A percentile compares a stretch with the other conserved stretches of the same genome.
Evolutionary conservation across 2,329 filamentous ascomycete species (phyloP).

Genomic region (Periglandula ipomoeae): DNA sequence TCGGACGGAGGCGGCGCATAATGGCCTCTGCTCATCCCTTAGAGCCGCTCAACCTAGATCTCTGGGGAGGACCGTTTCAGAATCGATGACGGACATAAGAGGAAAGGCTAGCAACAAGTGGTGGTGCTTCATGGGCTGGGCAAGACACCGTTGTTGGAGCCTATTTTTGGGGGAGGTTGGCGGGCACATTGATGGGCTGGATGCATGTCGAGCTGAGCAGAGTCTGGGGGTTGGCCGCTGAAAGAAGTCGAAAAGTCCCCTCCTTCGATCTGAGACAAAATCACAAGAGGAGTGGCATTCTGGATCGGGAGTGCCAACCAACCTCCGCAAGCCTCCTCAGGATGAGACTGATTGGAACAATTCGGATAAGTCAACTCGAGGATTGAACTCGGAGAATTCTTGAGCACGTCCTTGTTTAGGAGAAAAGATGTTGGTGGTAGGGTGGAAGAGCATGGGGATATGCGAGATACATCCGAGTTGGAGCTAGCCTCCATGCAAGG

Average conservation of each 20-base stretch:
- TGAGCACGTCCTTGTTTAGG: not conserved
- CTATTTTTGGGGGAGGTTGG: not conserved
- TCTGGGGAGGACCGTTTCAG: not conserved
- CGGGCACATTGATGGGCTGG: not conserved
- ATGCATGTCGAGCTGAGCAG: constrained; percentile 2
- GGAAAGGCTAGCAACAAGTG: not conserved
- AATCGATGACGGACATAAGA: not conserved
- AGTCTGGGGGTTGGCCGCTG: not conserved
- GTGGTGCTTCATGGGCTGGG: not conserved
- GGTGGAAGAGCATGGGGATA: not conserved
- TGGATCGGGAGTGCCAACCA: not conserved
- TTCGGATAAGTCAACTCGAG: not conserved
- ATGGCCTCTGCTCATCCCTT: not conserved
- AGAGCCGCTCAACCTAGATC: not conserved
- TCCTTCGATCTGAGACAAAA: not conserved
- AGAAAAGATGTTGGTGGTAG: not conserved
- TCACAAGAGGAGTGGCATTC: not conserved
- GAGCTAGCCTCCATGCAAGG: constrained; percentile 76
- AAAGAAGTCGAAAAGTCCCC: not conserved
- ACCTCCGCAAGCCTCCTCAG: not conserved
- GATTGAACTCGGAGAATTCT: not conserved
- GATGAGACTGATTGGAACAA: not conserved
- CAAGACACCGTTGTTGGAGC: not conserved
- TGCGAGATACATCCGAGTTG: constrained; percentile 2
- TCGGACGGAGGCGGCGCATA: not conserved